phyloP scores from a whole-genome alignment of 2,329 filamentous ascomycete genomes.

The Talaromyces albobiverticillius region DNA sequence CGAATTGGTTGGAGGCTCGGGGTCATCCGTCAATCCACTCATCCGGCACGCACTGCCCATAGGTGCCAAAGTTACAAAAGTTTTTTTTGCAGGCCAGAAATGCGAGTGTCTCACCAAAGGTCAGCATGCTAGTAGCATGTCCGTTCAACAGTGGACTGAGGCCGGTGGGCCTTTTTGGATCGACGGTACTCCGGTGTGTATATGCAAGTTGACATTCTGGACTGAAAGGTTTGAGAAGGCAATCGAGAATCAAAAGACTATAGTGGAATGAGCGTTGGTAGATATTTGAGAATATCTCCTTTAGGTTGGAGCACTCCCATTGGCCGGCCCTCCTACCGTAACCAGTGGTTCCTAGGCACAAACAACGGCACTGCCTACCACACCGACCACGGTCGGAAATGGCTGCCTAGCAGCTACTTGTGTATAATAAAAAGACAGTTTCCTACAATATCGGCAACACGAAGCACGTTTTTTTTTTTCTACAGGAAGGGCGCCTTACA shows the following conservation, averaged over 20 bases:
- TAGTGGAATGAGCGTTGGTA: constrained; percentile 6
- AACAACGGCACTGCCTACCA: too few relatives aligned
- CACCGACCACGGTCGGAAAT: too few relatives aligned
- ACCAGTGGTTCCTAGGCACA: too few relatives aligned
- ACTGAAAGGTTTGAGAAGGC: neutral
- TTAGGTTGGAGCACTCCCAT: too few relatives aligned
- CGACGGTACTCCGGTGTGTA: constrained; percentile 6
- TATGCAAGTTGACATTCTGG: constrained; percentile 7
- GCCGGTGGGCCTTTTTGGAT: neutral
- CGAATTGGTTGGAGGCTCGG: neutral
- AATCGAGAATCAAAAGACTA: neutral
- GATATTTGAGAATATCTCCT: too few relatives aligned
- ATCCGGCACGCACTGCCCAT: constrained; percentile 3
- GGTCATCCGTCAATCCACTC: neutral
- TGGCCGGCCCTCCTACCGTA: too few relatives aligned
- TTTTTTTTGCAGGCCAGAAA: neutral
- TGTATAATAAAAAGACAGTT: too few relatives aligned
- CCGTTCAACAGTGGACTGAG: neutral
- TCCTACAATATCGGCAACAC: too few relatives aligned
- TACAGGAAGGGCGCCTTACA: too few relatives aligned
- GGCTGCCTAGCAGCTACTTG: too few relatives aligned
- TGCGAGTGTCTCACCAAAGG: neutral
- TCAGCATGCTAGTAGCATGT: neutral
- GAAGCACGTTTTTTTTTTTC: too few relatives aligned
- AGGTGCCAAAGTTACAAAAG: neutral